Base-by-base conservation (phyloP, 2,329 filamentous ascomycete genomes). In the Ophiostoma angusticollis region DNA sequence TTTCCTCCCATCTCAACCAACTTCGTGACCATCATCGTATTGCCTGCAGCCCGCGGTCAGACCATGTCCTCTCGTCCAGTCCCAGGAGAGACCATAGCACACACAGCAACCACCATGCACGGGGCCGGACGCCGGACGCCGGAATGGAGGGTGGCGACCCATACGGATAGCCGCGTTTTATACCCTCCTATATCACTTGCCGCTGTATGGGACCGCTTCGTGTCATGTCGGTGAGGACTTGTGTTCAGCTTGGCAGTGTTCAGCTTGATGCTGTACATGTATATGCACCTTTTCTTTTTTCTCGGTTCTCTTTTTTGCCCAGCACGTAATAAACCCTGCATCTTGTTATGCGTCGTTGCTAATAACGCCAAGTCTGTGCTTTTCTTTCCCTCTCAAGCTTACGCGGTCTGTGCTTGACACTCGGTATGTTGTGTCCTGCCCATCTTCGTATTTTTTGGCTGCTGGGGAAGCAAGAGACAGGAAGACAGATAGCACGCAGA, bases 101-200 rank as follows among this genome's bases (percentile, higher is more conserved):
- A n/a, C n/a, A n/a, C n/a, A n/a, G n/a, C n/a, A n/a, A n/a, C n/a
- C n/a, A n/a, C n/a, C 23, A 12, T 35, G 33, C 33, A 35, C 33
- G 23, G 33, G 21, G 16, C 33, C 33, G 23, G 33, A 19, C 12
- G 23, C 33, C 33, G 23, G 16, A 11, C n/a, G n/a, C n/a, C n/a
- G n/a, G n/a, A n/a, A n/a, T n/a, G n/a, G n/a, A n/a, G 17, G 19
- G 33, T 27, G 33, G 23, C 23, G 33, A 35, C 23, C 33, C 33
- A 35, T 28, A 27, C 33, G 33, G 33, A 35, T 35, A 35, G 33
- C 33, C 33, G 33, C 33, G 23, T 35, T 19, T 18, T 9, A 11
- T 17, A 25, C 9, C 7, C 23, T 35, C 23, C 12, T 35, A 13
- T 24, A 35, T 35, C 23, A 35, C 11, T 23, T 21, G 21, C n/a